Conservation (phyloP, 768 basidiomycete species). For the Psilocybe sp. region DNA sequence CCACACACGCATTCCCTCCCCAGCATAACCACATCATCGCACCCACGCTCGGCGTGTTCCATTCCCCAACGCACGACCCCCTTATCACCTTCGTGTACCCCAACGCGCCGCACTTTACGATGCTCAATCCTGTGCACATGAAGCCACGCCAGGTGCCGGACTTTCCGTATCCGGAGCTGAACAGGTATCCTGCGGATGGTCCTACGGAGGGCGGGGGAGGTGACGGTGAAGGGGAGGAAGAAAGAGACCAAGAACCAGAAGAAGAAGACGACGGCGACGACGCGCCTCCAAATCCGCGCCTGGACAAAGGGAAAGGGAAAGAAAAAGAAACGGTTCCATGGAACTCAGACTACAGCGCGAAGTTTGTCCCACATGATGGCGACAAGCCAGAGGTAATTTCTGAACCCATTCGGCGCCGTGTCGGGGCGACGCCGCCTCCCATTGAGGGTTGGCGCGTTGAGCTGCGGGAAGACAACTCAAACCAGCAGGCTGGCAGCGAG, state of each 20-base stretch:
- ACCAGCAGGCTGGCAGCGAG: background rate
- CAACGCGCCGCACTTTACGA: slow-evolving; percentile 32
- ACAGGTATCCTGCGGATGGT: no score
- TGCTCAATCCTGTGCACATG: slow-evolving; percentile 48
- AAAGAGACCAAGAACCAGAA: slow-evolving; percentile 3
- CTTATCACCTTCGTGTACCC: slow-evolving; percentile 44
- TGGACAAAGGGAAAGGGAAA: slow-evolving; percentile 1
- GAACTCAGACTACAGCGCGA: slow-evolving; percentile 6
- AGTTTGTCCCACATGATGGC: background rate
- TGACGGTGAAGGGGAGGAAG: no score
- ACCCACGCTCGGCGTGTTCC: slow-evolving; percentile 39
- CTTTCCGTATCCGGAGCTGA: slow-evolving; percentile 30
- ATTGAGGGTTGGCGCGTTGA: slow-evolving; percentile 21
- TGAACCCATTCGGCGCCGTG: background rate
- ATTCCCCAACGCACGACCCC: slow-evolving; percentile 48
- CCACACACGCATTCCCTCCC: slow-evolving; percentile 43
- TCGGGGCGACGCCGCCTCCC: slow-evolving; percentile 6
- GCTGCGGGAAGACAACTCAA: background rate
- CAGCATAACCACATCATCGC: slow-evolving; percentile 28
- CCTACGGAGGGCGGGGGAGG: slow-evolving; percentile 13
- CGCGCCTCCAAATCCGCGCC: background rate
- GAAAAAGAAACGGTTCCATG: slow-evolving; percentile 3
- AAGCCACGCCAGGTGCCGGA: slow-evolving; percentile 37
- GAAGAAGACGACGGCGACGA: background rate
- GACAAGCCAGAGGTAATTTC: background rate